A percentile compares a stretch with the other conserved stretches of the same genome.
Evolutionary conservation across 1,284 basidiomycete genomes (phyloP).

Genomic region (Melampsora abietis-canadensis): DNA sequence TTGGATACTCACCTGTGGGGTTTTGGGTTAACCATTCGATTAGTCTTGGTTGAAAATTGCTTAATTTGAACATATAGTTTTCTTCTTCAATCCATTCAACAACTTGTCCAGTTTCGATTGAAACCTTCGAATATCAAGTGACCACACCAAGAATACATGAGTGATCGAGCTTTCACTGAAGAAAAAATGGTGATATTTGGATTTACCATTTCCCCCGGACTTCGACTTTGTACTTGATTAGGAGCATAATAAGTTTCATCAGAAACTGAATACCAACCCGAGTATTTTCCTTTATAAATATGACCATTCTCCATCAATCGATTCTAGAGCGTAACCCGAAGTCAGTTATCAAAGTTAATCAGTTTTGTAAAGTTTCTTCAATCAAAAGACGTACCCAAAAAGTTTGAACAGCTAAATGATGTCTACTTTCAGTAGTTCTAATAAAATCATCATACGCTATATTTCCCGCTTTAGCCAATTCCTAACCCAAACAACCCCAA

Average conservation of each 20-base stretch:
- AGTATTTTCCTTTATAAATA: conserved; percentile 52
- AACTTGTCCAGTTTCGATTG: conserved; percentile 51
- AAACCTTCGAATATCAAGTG: conserved; percentile 19
- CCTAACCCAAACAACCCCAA: conserved; percentile 23
- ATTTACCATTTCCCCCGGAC: conserved; percentile 46
- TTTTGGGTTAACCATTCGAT: conserved; percentile 48
- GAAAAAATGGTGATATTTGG: neutral
- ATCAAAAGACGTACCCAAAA: conserved; percentile 47
- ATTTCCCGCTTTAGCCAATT: conserved; percentile 49
- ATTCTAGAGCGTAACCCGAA: conserved; percentile 2
- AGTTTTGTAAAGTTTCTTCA: neutral
- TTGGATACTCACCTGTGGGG: conserved; percentile 28
- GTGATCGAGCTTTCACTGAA: neutral
- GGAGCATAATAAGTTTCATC: conserved; percentile 54
- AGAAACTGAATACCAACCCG: conserved; percentile 53
- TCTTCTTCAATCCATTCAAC: conserved; percentile 53
- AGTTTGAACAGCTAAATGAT: conserved; percentile 49
- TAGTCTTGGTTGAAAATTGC: conserved; percentile 48
- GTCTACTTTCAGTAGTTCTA: conserved; percentile 52
- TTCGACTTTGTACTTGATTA: conserved; percentile 47
- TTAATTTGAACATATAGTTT: conserved; percentile 53
- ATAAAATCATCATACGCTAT: conserved; percentile 50
- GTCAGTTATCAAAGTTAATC: no score
- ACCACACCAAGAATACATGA: neutral
- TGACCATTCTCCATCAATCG: conserved; percentile 47